These are phyloP conservation scores for Spathaspora sp. DNA, from an alignment of 805 yeast genomes.

Conservation along the genomic window DNA sequence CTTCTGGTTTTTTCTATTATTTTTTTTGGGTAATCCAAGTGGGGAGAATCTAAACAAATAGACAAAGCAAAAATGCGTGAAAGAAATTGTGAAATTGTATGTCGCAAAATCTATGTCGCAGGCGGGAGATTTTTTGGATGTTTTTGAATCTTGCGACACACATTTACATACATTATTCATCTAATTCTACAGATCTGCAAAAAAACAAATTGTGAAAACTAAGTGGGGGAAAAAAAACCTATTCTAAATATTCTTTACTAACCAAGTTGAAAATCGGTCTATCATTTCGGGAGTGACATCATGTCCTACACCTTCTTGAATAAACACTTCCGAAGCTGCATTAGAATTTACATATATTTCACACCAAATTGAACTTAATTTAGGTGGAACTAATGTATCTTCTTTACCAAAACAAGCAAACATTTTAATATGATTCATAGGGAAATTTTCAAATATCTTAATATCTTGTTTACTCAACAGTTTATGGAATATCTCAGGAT, in stretches of 20 bases:
- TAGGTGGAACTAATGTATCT: slow-evolving; percentile 35
- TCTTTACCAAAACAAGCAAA: slow-evolving; percentile 35
- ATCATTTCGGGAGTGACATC: slow-evolving; percentile 33
- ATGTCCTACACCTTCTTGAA: slow-evolving; percentile 31
- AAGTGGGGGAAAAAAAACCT: too few species aligned
- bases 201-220: too few species aligned
- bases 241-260: slow-evolving; percentile 13
- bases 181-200: background rate
- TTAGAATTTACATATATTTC: slow-evolving; percentile 25
- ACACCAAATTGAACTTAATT: slow-evolving; percentile 28
- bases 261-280: slow-evolving; percentile 28
- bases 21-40: background rate
- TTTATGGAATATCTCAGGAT: slow-evolving; percentile 34
- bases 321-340: slow-evolving; percentile 18
- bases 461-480: slow-evolving; percentile 24
- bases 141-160: background rate
- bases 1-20: background rate
- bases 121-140: too few species aligned
- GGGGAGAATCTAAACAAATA: background rate
- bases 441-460: slow-evolving; percentile 30
- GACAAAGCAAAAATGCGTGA: background rate
- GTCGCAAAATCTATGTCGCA: background rate
- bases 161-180: background rate
- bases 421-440: slow-evolving; percentile 24
- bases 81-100: background rate